Evolutionary conservation across 495 filamentous ascomycete species (phyloP), one percentile per base, ranked within the genome.

Genomic region (Staphylotrichum longicolle): DNA sequence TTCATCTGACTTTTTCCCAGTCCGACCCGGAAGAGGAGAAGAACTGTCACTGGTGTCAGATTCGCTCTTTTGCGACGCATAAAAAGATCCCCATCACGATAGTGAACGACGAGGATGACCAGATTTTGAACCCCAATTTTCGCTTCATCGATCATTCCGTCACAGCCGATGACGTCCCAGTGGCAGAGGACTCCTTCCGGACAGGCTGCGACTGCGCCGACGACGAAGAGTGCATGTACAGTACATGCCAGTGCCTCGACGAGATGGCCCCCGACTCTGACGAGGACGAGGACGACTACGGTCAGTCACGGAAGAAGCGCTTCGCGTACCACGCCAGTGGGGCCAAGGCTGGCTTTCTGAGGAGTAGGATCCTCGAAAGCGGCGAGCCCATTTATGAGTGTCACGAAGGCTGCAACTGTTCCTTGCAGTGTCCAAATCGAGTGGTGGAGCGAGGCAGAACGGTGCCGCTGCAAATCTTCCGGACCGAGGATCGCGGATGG

Each of bases 311-410:
- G 7, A 49, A 51, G 15, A 77, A 74, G 63, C 68, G 66, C 9
- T 77, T 79, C 46, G 78, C 79, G 0, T 83, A 83, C 56, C 68
- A 80, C 58, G 69, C 70, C 6, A 65, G 68, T 15, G 80, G 80
- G 30, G 53, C 47, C 1, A 77, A 72, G 61, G 73, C 74, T 2
- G 82, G 75, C 6, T 65, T 70, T 14, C 68, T 85, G 55, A 72
- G 79, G 40, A 67, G 64, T 48, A 72, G 72, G 52, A 68, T 86
- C 41, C 79, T 86, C 4, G 61, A 80, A 27, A 80, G 77, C 41
- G 76, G 81, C 4, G 65, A 81, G n/a, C 80, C 84, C 11, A 93
- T 97, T 48, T 91, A 88, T 67, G 94, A 98, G 71, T 98, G 94
- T 71, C 91, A 90, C 67, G 67, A 74, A 0, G 79, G 75, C 15